Percentiles rank a stretch among this genome's conserved stretches.
Conservation (phyloP, 495 filamentous ascomycete species). For the Aspergillus leporis region DNA sequence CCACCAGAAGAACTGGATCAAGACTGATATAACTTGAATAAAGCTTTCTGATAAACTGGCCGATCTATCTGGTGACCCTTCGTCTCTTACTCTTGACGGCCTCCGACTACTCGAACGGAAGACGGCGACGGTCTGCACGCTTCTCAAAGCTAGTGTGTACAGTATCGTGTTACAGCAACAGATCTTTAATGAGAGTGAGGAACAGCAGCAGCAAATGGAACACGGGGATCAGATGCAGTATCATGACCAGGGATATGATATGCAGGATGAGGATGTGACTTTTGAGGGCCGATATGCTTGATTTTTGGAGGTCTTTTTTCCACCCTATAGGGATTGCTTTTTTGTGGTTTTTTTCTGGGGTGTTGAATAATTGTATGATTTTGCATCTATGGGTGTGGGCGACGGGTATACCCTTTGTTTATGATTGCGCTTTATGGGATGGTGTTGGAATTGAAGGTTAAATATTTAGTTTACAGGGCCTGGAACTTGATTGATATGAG, state of each 20-base stretch:
- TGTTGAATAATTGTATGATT: neutral
- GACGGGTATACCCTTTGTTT: constrained; percentile 13
- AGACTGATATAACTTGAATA: neutral
- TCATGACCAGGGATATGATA: constrained; percentile 18
- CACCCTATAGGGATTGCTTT: neutral
- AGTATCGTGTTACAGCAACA: constrained; percentile 97
- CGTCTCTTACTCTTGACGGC: constrained; percentile 59
- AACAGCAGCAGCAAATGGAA: constrained; percentile 34
- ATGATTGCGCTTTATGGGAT: constrained; percentile 16
- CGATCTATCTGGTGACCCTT: constrained; percentile 33
- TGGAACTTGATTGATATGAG: constrained; percentile 5
- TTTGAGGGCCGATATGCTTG: constrained; percentile 30
- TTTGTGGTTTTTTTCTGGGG: neutral
- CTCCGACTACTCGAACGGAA: constrained; percentile 87
- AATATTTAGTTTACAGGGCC: constrained; percentile 3
- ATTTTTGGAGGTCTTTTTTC: constrained; percentile 5
- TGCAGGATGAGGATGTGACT: constrained; percentile 34
- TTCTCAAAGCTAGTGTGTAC: constrained; percentile 97
- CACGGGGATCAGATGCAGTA: constrained; percentile 26
- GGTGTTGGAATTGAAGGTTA: constrained; percentile 7
- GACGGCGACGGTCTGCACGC: constrained; percentile 88
- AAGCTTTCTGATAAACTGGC: constrained; percentile 44
- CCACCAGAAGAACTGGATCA: neutral
- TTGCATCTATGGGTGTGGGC: neutral
- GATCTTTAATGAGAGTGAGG: constrained; percentile 66